phyloP scores from a whole-genome alignment of 1,139 yeast species.

The Suhomyces coccinellae region DNA sequence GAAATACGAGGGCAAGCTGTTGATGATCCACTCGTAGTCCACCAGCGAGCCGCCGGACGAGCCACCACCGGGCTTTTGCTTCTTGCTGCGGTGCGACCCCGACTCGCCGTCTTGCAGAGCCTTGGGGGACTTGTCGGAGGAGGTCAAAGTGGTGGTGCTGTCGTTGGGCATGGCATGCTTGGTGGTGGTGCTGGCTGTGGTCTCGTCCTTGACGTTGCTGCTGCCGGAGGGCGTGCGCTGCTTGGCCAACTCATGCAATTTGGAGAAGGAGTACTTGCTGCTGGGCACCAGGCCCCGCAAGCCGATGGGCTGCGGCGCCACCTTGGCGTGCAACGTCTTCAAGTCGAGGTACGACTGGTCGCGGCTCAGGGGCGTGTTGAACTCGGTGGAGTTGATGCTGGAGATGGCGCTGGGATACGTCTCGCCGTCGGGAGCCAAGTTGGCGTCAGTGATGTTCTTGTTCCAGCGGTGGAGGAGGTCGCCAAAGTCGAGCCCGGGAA shows the following conservation, averaged over 20 bases:
- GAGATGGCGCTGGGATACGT: slow-evolving; percentile 9
- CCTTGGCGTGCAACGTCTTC: slow-evolving; percentile 48
- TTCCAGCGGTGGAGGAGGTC: slow-evolving; percentile 45
- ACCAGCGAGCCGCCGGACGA: slow-evolving; percentile 23
- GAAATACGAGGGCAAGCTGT: slow-evolving; percentile 59
- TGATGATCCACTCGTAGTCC: slow-evolving; percentile 39
- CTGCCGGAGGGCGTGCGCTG: slow-evolving; percentile 21
- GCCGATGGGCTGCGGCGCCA: slow-evolving; percentile 47
- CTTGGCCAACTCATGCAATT: slow-evolving; percentile 30
- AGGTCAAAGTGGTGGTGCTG: slow-evolving; percentile 12
- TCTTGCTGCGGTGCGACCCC: slow-evolving; percentile 20
- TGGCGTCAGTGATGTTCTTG: slow-evolving; percentile 20
- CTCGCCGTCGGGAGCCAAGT: slow-evolving; percentile 9
- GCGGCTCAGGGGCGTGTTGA: slow-evolving; percentile 31
- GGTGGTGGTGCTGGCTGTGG: background rate
- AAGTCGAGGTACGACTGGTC: slow-evolving; percentile 43
- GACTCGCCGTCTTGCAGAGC: slow-evolving; percentile 5
- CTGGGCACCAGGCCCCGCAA: slow-evolving; percentile 13
- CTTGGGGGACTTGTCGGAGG: slow-evolving; percentile 8
- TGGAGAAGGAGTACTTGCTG: slow-evolving; percentile 25
- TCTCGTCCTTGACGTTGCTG: slow-evolving; percentile 11
- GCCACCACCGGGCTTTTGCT: slow-evolving; percentile 23
- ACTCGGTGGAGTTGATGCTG: slow-evolving; percentile 17
- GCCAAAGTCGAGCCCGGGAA: slow-evolving; percentile 62
- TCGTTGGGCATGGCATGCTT: background rate